phyloP scores from a whole-genome alignment of 495 filamentous ascomycete species.

The Tuber borchii region DNA sequence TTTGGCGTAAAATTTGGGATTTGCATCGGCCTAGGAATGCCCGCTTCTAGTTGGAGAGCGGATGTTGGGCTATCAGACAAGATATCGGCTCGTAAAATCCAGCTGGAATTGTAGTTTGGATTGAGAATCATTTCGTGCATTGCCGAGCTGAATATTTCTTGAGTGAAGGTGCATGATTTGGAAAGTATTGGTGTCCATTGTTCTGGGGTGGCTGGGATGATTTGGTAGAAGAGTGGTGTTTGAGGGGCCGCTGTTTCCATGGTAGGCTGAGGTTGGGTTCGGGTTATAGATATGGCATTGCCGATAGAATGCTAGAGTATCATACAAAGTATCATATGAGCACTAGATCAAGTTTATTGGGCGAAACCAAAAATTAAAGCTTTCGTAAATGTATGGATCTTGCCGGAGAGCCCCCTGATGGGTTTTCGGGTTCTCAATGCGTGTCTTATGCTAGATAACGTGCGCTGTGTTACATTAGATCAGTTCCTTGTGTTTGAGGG shows the following conservation, averaged over 20 bases:
- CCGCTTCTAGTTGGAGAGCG: conserved; percentile 20
- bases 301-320: background rate
- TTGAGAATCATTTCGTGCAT: conserved; percentile 71
- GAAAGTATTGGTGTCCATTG: conserved; percentile 51
- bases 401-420: background rate
- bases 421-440: background rate
- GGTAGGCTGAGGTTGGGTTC: background rate
- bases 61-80: conserved; percentile 49
- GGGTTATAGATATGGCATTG: background rate
- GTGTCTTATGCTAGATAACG: background rate
- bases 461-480: background rate
- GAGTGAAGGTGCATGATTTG: conserved; percentile 54
- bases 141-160: conserved; percentile 55
- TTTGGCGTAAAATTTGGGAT: conserved; percentile 52
- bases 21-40: conserved; percentile 44
- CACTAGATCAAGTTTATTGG: background rate
- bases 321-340: background rate
- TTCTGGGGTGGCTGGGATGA: conserved; percentile 6
- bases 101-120: conserved; percentile 76
- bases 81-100: conserved; percentile 83
- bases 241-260: background rate
- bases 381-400: background rate
- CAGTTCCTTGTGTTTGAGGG: background rate
- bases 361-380: background rate
- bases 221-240: background rate